Base-by-base conservation (phyloP, 202 grass and related monocot species). In the Miscanthus sacchariflorus region DNA sequence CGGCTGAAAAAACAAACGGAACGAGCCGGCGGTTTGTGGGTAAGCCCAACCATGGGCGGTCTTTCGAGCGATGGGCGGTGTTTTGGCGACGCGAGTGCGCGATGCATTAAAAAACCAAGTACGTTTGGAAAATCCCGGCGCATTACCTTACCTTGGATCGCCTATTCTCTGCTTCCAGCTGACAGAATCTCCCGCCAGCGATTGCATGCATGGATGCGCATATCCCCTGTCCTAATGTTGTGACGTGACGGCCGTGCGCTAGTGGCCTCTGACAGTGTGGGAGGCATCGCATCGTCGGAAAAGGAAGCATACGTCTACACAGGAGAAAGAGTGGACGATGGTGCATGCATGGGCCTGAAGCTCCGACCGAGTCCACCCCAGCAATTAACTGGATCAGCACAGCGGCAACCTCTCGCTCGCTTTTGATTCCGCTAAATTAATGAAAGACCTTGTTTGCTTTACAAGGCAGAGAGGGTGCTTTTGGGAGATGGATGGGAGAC, bases 391-490 rank as follows among this genome's bases (percentile, higher is more conserved):
- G 39, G 39, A 78, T 21, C 28, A 67, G 50, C 69, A 38, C 36
- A 38, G 36, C 36, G 36, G 36, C 4, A 38, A 38, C 36, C 36
- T 38, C 36, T 38, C 36, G n/a, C n/a, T 38, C 36, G 36, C 36
- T 38, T 38, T 38, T 38, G 36, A 38, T 38, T 38, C 36, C 36
- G 36, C 36, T 84, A 84, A 88, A 88, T 52, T 91, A 91, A 88
- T 77, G 28, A 81, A 84, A 81, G 85, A 91, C 85, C 14, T 6
- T 1, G 81, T 80, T 25, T 64, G 12, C 45, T 86, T 86, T 81
- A 82, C 25, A 49, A 36, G 56, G 76, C 39, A 28, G 81, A 48
- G 40, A 42, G 35, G 21, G 33, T 39, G 70, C 25, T 21, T 27
- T 70, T 59, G 61, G 40, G 81, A 39, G 40, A 79, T n/a, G n/a